phyloP scores from a whole-genome alignment of 2,329 filamentous ascomycete genomes.

The Magnaporthiopsis rhizophila region DNA sequence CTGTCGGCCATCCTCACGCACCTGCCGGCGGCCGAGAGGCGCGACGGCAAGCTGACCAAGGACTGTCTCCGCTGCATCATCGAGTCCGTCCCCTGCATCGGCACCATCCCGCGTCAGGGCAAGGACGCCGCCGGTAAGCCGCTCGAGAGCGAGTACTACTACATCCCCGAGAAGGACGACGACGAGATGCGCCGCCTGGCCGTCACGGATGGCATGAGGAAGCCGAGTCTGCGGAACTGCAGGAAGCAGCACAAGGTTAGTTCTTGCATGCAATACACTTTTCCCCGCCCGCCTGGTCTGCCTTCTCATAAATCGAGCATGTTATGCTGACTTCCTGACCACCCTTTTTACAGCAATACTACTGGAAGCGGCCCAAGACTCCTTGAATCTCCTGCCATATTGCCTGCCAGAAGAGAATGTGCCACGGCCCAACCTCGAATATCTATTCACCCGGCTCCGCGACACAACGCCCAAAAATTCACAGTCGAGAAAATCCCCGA shows the following conservation, averaged over 20 bases:
- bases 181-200: slow-evolving; percentile 72
- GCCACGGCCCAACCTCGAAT: background rate
- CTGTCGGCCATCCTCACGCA: slow-evolving; percentile 84
- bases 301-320: background rate
- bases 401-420: background rate
- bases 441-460: slow-evolving; percentile 7
- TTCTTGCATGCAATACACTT: slow-evolving; percentile 8
- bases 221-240: slow-evolving; percentile 81
- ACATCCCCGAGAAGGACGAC: slow-evolving; percentile 77
- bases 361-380: slow-evolving; percentile 57
- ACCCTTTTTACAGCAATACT: slow-evolving; percentile 50
- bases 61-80: slow-evolving; percentile 63
- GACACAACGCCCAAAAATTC: slow-evolving; percentile 2
- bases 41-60: slow-evolving; percentile 41
- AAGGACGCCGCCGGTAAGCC: slow-evolving; percentile 93
- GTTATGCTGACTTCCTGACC: background rate
- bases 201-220: slow-evolving; percentile 77
- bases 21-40: slow-evolving; percentile 61
- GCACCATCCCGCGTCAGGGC: slow-evolving; percentile 80
- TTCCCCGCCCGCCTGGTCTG: slow-evolving; percentile 1
- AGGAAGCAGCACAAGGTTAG: slow-evolving; percentile 95
- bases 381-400: slow-evolving; percentile 28
- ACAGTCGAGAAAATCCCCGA: background rate
- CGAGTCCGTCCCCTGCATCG: slow-evolving; percentile 69
- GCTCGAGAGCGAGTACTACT: slow-evolving; percentile 96